Evolutionary conservation across 345 rosid species (phyloP), one percentile per base, ranked within the genome.

Genomic region (Psidium friedrichsthalianum): DNA sequence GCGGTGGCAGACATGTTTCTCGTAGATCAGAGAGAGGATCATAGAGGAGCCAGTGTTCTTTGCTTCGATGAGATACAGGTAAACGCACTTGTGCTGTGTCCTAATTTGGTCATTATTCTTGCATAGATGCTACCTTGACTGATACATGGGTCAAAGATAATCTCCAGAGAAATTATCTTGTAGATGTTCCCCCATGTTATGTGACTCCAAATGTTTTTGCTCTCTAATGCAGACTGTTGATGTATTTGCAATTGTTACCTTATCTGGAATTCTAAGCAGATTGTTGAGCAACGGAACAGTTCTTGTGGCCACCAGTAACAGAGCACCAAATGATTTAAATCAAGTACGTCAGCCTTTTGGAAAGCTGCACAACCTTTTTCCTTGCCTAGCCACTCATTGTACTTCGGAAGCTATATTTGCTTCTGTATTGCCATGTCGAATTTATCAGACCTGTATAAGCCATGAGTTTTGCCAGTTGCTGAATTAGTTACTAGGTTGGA

Each of bases 51-150:
- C 21, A 94, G 95, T 84, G 76, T 95, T 88, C 98, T 94, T 88
- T 95, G 99, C 90, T 97, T 97, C 84, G 98, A 95, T 91, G 98
- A 95, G 92, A 94, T 97, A 89, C 99, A 97, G 96, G 98, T 95
- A 88, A 69, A 36, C 25, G 1, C 47, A 18, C 80, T 69, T 69
- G 80, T 36, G 47, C 47, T 36, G 25, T 69, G 80, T 69, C 80
- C 80, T 69, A 69, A 69, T 69, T 69, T 32, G 80, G 47, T 69
- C 47, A 69, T 36, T 69, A 69, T 36, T 69, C 47, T 36, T 32
- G 80, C 47, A 69, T 36, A 36, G 80, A 69, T 69, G 80, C 47
- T 69, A 69, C 25, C 80, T 69, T 36, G 80, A 69, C 47, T 18
- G 47, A 69, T 69, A 32, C 1, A 36, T 69, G 80, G 80, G 25